Conservation (phyloP, 2,329 filamentous ascomycete species). For the Aciculosporium take region DNA sequence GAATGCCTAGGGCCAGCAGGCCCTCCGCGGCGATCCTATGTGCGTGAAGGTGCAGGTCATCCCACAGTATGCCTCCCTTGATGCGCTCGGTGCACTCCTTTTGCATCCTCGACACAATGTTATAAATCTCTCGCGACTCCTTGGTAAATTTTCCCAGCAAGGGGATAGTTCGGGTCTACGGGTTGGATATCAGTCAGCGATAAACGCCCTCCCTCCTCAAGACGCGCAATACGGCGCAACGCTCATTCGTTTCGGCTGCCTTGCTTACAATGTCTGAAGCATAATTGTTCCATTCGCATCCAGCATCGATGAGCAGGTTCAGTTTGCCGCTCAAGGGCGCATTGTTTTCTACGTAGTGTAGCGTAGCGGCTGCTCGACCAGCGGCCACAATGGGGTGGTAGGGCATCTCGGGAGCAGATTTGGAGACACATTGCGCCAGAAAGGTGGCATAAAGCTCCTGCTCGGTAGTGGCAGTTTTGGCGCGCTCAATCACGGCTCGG, state of each 20-base stretch:
- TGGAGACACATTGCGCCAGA: constrained; percentile 57
- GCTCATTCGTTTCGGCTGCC: background rate
- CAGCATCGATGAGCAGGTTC: constrained; percentile 73
- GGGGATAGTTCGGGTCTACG: constrained; percentile 72
- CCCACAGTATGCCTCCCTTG: constrained; percentile 63
- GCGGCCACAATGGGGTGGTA: constrained; percentile 78
- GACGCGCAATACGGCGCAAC: background rate
- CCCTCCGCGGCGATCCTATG: constrained; percentile 74
- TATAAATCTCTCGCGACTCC: constrained; percentile 62
- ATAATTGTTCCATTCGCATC: constrained; percentile 61
- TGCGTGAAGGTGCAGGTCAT: constrained; percentile 66
- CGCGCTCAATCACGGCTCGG: constrained; percentile 44
- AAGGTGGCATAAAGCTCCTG: constrained; percentile 72
- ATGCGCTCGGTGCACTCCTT: constrained; percentile 58
- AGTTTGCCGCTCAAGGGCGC: constrained; percentile 55
- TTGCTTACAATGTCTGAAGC: constrained; percentile 47
- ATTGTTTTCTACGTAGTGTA: constrained; percentile 79
- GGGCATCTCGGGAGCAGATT: constrained; percentile 67
- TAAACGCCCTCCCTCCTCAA: background rate
- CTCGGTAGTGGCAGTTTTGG: constrained; percentile 57
- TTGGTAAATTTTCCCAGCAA: constrained; percentile 56
- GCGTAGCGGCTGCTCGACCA: constrained; percentile 65
- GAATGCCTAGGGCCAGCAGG: constrained; percentile 58
- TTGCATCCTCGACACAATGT: constrained; percentile 80
- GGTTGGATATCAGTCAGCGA: background rate